Base-by-base conservation (phyloP, 768 basidiomycete genomes). In the Clavulina sp. region DNA sequence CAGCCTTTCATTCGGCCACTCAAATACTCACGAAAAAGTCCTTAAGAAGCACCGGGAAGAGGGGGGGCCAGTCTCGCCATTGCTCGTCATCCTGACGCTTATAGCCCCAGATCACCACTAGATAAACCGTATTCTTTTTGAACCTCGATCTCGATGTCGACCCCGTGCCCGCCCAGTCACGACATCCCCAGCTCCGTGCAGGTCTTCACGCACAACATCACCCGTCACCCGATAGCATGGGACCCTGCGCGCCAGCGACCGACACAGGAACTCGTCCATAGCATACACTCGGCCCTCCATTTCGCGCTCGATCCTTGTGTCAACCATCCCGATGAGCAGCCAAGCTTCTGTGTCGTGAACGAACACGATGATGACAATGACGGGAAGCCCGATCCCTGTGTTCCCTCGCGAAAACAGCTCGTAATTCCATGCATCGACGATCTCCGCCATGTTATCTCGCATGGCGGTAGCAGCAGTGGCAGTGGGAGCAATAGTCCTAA, bases 171-270 rank as follows among this genome's bases (percentile, higher is more conserved):
- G 19, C 9, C 34, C 19, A 19, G 34, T 9, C 19, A 9, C 34
- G 19, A 38, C 9, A 38, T 38, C 9, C 9, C 34, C 9, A 9
- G 9, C 9, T 38, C 34, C 19, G 34, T 38, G 9, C 34, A 19
- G 34, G 34, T 56, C 5, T 56, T 50, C 38, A 56, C 56, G 3
- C 56, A 56, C 30, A 54, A 56, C 43, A 56, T 49, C 33, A 56
- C 53, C 26, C 52, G 56, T 38, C 48, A 54, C 32, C 48, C 56
- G 19, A 56, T 56, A 26, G 52, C 56, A 31, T 56, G 56, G 56
- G 52, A 54, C 26, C 52, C 56, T 18, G 40, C 49, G 21, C 53
- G 53, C 5, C 49, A 54, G 43, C 53, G 24, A 7, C 48, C 48
- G 13, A 51, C 56, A 28, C 48, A 54, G 21, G 56, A 56, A 40